Evolutionary conservation across 1,284 basidiomycete genomes (phyloP).

Genomic region (Apiotrichum gracile): DNA sequence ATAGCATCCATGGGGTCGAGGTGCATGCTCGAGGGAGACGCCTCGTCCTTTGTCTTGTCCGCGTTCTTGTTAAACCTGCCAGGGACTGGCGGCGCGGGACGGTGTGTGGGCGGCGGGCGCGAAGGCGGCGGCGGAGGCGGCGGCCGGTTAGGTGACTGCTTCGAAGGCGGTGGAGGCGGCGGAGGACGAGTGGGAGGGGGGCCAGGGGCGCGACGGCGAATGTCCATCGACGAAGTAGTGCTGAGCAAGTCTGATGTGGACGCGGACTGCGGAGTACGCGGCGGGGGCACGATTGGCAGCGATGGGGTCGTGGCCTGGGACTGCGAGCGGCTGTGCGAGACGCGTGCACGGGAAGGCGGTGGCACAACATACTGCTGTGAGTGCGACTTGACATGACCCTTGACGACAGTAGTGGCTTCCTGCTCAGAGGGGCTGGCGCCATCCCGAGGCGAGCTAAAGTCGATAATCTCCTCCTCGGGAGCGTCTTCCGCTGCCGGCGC

Average conservation of each 20-base stretch:
- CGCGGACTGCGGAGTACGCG: no score
- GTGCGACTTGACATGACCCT: no score
- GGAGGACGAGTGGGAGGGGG: slow-evolving; percentile 20
- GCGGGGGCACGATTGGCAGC: no score
- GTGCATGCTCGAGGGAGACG: no score
- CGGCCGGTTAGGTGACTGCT: neutral
- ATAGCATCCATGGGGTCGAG: no score
- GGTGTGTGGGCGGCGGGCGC: neutral
- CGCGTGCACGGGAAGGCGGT: no score
- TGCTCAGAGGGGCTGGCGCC: no score
- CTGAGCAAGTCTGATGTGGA: neutral
- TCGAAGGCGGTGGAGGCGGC: neutral
- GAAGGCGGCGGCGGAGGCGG: neutral
- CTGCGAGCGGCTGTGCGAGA: neutral
- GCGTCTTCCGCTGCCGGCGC: neutral
- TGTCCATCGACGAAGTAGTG: slow-evolving; percentile 17
- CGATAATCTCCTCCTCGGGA: neutral
- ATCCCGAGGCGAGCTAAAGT: neutral
- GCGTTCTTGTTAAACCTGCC: neutral
- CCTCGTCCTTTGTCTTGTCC: no score
- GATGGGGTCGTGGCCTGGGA: neutral
- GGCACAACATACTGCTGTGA: no score
- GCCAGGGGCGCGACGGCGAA: neutral
- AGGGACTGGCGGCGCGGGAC: neutral
- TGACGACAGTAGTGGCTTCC: no score